Percentiles rank a stretch among this genome's conserved stretches.
Conservation (phyloP, 768 basidiomycete species). For the Mycena leptocephala region DNA sequence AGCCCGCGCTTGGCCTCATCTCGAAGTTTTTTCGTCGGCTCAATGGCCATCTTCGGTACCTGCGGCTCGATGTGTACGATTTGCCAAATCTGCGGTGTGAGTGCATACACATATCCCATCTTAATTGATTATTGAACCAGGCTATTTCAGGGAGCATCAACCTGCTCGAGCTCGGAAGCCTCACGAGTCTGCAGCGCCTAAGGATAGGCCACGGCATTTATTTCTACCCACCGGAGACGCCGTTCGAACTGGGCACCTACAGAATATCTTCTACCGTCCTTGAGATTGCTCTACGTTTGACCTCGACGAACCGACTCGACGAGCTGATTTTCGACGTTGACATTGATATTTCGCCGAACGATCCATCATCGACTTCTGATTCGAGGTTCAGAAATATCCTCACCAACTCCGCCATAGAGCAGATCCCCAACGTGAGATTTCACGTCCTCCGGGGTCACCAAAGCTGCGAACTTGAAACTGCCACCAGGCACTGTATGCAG, state of each 20-base stretch:
- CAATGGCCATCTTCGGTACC: not conserved
- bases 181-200: not conserved
- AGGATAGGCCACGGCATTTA: not conserved
- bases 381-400: not conserved
- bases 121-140: no score
- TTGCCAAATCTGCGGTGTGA: not conserved
- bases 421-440: not conserved
- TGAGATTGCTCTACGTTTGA: not conserved
- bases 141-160: no score
- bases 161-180: not conserved
- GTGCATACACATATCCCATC: not conserved
- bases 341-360: not conserved
- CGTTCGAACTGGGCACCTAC: not conserved
- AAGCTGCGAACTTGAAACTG: not conserved
- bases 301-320: not conserved
- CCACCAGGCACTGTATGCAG: not conserved
- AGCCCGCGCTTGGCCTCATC: not conserved
- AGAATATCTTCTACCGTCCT: not conserved
- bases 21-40: not conserved
- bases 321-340: not conserved
- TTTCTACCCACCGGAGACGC: not conserved
- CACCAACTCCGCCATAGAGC: not conserved
- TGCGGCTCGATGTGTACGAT: not conserved
- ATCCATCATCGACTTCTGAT: not conserved
- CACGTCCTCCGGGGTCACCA: not conserved